A percentile compares a stretch with the other conserved stretches of the same genome.
Evolutionary conservation across 163 green algal genomes (phyloP).

Genomic region (Smithsoniella earleae): DNA sequence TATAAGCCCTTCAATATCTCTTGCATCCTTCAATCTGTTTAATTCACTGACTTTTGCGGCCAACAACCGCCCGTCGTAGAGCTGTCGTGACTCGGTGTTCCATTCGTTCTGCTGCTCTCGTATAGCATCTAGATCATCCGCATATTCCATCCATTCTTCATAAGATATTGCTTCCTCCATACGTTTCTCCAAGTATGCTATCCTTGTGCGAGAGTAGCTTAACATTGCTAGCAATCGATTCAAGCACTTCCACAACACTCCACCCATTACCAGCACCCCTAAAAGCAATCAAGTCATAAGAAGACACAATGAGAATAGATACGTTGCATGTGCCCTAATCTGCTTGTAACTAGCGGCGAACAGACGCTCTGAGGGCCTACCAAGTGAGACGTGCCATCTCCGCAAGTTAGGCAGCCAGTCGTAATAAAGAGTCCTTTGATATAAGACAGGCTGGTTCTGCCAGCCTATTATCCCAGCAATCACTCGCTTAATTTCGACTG

Average conservation of each 20-base stretch:
- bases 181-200: neutral
- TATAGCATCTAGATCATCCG: conserved; percentile 54
- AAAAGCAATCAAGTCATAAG: too few relatives aligned
- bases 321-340: too few relatives aligned
- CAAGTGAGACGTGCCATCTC: conserved; percentile 42
- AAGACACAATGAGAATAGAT: neutral
- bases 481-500: neutral
- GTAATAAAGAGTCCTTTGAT: neutral
- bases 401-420: conserved; percentile 31
- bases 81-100: neutral
- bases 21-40: conserved; percentile 16
- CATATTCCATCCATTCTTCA: conserved; percentile 58
- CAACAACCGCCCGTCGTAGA: conserved; percentile 81
- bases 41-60: conserved; percentile 50
- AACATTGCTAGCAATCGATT: neutral
- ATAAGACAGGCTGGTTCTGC: too few relatives aligned
- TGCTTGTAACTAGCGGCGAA: too few relatives aligned
- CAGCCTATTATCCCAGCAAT: neutral
- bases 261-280: too few relatives aligned
- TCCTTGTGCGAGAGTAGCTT: neutral
- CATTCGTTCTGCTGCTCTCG: neutral
- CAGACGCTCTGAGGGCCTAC: too few relatives aligned
- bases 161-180: conserved; percentile 52
- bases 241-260: too few relatives aligned
- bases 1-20: conserved; percentile 70